Percentiles rank a stretch among this genome's conserved stretches.
Conservation (phyloP, 768 basidiomycete species). For the Lentinula edodes region DNA sequence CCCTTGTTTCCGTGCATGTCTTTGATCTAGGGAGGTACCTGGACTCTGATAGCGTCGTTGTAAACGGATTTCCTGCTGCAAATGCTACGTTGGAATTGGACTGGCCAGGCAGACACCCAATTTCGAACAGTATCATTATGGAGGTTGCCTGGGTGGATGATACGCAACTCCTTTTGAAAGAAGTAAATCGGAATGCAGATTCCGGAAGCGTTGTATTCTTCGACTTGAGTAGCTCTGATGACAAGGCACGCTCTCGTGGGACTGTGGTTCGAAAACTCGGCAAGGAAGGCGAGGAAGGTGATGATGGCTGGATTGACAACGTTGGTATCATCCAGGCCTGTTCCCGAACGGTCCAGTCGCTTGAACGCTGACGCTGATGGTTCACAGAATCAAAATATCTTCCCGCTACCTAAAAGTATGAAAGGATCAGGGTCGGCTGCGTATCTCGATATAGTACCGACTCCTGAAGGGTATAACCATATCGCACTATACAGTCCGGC, state of each 20-base stretch:
- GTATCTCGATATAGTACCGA: constrained; percentile 90
- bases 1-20: constrained; percentile 74
- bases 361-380: constrained; percentile 7
- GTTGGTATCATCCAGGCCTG: constrained; percentile 35
- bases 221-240: constrained; percentile 33
- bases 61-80: constrained; percentile 24
- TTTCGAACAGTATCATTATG: constrained; percentile 63
- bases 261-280: constrained; percentile 74
- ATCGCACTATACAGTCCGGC: constrained; percentile 88
- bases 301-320: constrained; percentile 91
- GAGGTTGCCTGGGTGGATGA: constrained; percentile 89
- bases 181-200: constrained; percentile 80
- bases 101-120: constrained; percentile 58
- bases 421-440: constrained; percentile 42
- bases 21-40: constrained; percentile 66
- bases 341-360: not conserved
- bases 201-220: constrained; percentile 79
- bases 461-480: constrained; percentile 79
- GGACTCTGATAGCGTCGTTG: constrained; percentile 22
- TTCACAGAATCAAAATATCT: constrained; percentile 56
- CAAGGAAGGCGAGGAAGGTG: constrained; percentile 77
- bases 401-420: constrained; percentile 44
- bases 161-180: constrained; percentile 71
- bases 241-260: constrained; percentile 31
- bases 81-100: constrained; percentile 50